Conservation (phyloP, 768 basidiomycete species). For the Collybia sp. region DNA sequence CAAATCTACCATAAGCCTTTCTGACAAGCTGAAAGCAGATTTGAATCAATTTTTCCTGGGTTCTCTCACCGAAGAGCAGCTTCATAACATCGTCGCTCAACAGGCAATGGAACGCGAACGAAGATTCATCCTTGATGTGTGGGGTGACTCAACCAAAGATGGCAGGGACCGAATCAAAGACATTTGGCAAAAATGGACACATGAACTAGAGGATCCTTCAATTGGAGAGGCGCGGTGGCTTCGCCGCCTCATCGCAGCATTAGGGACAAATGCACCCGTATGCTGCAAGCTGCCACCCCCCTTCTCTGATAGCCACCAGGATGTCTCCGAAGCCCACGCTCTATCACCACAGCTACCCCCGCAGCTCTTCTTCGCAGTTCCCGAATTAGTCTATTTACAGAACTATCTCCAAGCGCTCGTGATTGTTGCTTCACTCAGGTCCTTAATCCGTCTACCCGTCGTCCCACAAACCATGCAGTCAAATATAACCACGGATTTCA, state of each 20-base stretch:
- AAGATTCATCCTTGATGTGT: slow-evolving; percentile 46
- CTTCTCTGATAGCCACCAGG: slow-evolving; percentile 8
- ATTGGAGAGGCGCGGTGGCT: slow-evolving; percentile 33
- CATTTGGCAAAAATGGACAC: slow-evolving; percentile 29
- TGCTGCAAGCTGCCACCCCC: slow-evolving; percentile 30
- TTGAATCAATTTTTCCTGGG: slow-evolving; percentile 62
- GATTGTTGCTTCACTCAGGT: slow-evolving; percentile 55
- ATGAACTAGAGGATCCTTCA: not conserved
- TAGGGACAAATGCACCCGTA: slow-evolving; percentile 34
- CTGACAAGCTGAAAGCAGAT: slow-evolving; percentile 66
- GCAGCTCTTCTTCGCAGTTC: slow-evolving; percentile 56
- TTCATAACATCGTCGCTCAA: slow-evolving; percentile 39
- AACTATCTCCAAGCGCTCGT: slow-evolving; percentile 70
- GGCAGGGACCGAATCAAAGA: slow-evolving; percentile 23
- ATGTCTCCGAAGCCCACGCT: not conserved
- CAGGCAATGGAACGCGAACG: slow-evolving; percentile 55
- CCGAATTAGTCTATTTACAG: slow-evolving; percentile 53
- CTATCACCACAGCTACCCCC: slow-evolving; percentile 42
- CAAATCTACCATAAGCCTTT: slow-evolving; percentile 43
- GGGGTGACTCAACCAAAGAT: slow-evolving; percentile 27
- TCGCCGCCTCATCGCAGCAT: slow-evolving; percentile 38
- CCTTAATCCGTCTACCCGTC: slow-evolving; percentile 43
- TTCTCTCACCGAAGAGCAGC: slow-evolving; percentile 60
- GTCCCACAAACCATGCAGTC: slow-evolving; percentile 2
- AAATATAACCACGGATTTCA: slow-evolving; percentile 32